A percentile compares a stretch with the other conserved stretches of the same genome.
These are phyloP conservation scores for Aschersonia sp. DNA, from an alignment of 2,329 filamentous ascomycete species.

Conservation along the genomic window DNA sequence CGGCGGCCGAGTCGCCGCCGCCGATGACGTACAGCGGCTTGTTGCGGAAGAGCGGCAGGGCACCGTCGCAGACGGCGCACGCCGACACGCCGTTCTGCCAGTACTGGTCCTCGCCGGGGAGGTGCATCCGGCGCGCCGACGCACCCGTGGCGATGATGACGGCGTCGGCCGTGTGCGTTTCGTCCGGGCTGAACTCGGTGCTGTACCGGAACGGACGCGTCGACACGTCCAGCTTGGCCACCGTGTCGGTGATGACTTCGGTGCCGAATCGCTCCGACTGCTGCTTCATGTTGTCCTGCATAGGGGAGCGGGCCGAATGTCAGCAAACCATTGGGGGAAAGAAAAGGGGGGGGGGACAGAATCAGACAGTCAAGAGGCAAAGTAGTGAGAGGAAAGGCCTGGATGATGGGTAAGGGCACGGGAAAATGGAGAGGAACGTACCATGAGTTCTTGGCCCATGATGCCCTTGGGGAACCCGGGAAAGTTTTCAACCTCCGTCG, in stretches of 20 bases:
- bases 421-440: conserved; percentile 10
- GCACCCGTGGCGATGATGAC: conserved; percentile 93
- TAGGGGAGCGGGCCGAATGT: not conserved
- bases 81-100: conserved; percentile 96
- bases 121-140: conserved; percentile 68
- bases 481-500: conserved; percentile 97
- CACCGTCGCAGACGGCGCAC: conserved; percentile 94
- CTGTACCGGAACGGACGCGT: conserved; percentile 81
- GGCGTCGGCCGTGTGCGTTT: conserved; percentile 77
- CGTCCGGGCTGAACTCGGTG: conserved; percentile 74
- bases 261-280: conserved; percentile 91
- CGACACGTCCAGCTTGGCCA: conserved; percentile 75
- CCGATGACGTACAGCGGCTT: conserved; percentile 93
- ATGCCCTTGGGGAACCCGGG: conserved; percentile 87
- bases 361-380: not conserved
- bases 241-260: conserved; percentile 82
- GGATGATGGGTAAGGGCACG: not conserved
- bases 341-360: not conserved
- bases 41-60: conserved; percentile 92
- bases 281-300: conserved; percentile 73
- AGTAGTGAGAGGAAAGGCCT: not conserved
- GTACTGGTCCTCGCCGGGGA: conserved; percentile 84
- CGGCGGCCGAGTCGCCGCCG: conserved; percentile 89
- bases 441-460: conserved; percentile 78
- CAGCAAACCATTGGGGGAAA: not conserved